Evolutionary conservation across 2,329 filamentous ascomycete genomes (phyloP), one percentile per base, ranked within the genome.

Genomic region (Epichloe hybrida): DNA sequence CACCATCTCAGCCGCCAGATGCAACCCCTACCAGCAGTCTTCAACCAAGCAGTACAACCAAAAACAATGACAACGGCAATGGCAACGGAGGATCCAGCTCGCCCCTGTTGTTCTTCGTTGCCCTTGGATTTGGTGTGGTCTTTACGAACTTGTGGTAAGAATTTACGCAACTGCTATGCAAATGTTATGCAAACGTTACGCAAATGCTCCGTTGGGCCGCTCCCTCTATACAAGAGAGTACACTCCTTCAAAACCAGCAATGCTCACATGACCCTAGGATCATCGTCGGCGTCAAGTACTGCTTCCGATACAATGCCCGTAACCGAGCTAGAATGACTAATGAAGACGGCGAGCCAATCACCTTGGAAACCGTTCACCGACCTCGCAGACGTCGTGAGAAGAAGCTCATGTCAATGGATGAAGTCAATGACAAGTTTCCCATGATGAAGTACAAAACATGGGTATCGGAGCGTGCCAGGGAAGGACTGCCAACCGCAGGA

Each of bases 261-360:
- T 52, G 27, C 38, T 46, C 21, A 54, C 53, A 34, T 58, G 66
- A 58, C 66, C 57, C 49, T 61, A 98, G 93, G 93, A 98, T 98
- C 62, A 98, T 98, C 60, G 93, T 98, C 54, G 93, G 93, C 59
- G 93, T 98, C 54, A 98, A 98, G 72, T 98, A 98, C 69, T 98
- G 93, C 71, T 98, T 98, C 70, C 80, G 93, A 60, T 97, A 98
- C 68, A 97, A 97, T 68, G 90, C 93, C 59, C 84, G 93, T 53
- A 94, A 94, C 64, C 84, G 93, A 48, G 82, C 84, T 54, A 72
- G 88, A 61, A 82, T 88, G 72, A 78, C 69, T 72, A 86, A 74
- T 57, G 86, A 89, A 60, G 86, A 90, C 58, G 86, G 86, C 64
- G 90, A 96, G 55, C 87, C 86, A 15, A 94, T 98, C 62, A 89